phyloP scores from a whole-genome alignment of 2,329 filamentous ascomycete species.

The Ramularia collo-cygni region DNA sequence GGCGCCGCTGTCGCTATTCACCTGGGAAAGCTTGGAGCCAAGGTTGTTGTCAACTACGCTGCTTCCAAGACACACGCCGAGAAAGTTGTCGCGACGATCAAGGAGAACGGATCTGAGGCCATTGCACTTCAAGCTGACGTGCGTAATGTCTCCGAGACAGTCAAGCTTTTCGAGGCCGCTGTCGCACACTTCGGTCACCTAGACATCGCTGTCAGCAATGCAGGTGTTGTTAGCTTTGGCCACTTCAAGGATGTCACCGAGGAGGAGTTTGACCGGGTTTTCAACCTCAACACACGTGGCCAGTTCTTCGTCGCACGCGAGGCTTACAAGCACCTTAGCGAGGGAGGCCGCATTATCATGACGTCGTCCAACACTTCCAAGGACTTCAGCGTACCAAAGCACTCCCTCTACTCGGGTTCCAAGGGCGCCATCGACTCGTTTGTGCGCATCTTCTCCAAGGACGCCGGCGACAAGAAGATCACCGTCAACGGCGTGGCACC shows the following conservation, averaged over 20 bases:
- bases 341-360: conserved; percentile 44
- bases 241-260: conserved; percentile 48
- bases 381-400: conserved; percentile 42
- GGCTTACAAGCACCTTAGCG: conserved; percentile 46
- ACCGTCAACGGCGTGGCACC: conserved; percentile 48
- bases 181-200: conserved; percentile 56
- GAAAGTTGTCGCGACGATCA: conserved; percentile 57
- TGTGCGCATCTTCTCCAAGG: conserved; percentile 49
- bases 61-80: conserved; percentile 56
- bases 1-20: conserved; percentile 58
- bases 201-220: conserved; percentile 62
- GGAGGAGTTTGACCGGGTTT: conserved; percentile 53
- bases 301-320: conserved; percentile 57
- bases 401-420: conserved; percentile 48
- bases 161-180: conserved; percentile 54
- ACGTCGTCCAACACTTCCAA: conserved; percentile 48
- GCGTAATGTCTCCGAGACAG: conserved; percentile 54
- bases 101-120: conserved; percentile 54
- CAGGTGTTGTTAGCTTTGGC: conserved; percentile 47
- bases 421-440: conserved; percentile 57
- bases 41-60: conserved; percentile 59
- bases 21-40: conserved; percentile 56
- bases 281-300: conserved; percentile 55
- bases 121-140: conserved; percentile 61
- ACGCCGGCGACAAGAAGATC: conserved; percentile 47